Evolutionary conservation across 1,284 basidiomycete species (phyloP), one percentile per base, ranked within the genome.

Genomic region (Athelia sp.): DNA sequence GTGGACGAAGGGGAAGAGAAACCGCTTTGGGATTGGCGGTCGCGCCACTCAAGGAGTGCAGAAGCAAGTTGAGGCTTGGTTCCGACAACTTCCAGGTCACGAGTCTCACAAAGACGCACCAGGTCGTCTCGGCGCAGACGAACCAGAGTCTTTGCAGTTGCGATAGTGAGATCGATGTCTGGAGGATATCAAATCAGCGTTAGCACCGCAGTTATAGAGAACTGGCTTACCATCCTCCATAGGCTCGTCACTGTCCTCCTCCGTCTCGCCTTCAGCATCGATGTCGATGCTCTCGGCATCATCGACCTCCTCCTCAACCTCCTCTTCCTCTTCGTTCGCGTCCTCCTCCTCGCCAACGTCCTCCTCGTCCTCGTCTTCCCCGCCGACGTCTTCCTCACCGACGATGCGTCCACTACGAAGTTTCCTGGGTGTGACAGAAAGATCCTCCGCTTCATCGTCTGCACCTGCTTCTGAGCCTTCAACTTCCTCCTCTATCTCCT

Each of bases 1-100:
- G 73, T 74, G 4, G 84, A 83, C 24, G 83, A 81, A 24, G 84
- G 85, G 9, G 76, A 81, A 24, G 81, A 85, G 50, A 78, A 73
- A 46, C 74, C 73, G 62, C 74, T 77, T n/a, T 40, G 36, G 35
- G 71, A 66, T 50, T 78, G 80, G 47, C 71, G 76, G 66, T 89
- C 84, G 35, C 87, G 82, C 94, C 94, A 98, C 61, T 92, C 83
- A 0, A 98, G 67, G 10, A 98, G 75, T 3, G 89, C 87, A 56
- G 87, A 84, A 1, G 90, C 93, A 8, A 98, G 81, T 62, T 97
- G 90, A 24, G 90, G 87, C 62, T 98, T 98, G 1, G 92, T 96
- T 1, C 93, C 93, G 2, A 79, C 80, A 14, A 81, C 77, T 23
- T 90, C 84, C 29, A 97, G 76, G 43, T 89, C 84, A 29, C 90